phyloP scores from a whole-genome alignment of 352 stramenopile genomes.

The Globisporangium emineosum region DNA sequence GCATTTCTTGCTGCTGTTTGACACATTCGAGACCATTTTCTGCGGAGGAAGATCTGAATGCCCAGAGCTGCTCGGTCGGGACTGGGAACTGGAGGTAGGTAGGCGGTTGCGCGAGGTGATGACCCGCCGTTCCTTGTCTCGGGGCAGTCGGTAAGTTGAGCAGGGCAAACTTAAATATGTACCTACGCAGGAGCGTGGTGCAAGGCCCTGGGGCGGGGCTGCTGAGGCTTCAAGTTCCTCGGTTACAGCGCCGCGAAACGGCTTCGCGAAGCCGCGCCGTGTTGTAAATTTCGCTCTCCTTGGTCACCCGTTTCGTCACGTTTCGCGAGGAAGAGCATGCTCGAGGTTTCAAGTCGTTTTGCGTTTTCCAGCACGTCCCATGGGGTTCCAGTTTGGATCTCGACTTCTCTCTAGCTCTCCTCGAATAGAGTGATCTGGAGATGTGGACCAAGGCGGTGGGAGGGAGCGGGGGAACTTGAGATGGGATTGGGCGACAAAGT shows the following conservation, averaged over 20 bases:
- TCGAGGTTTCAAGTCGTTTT: not conserved
- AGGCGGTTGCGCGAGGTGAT: not conserved
- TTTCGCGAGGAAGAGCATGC: not conserved
- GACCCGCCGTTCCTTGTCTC: not conserved
- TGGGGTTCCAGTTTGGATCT: not conserved
- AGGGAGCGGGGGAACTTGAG: not conserved
- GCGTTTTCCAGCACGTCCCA: not conserved
- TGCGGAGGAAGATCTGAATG: not conserved
- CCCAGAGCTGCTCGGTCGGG: not conserved
- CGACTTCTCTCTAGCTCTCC: not conserved
- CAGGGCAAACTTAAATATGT: conserved; percentile 11
- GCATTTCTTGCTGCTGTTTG: conserved; percentile 22
- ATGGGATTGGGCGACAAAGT: not conserved
- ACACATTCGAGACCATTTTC: conserved; percentile 18
- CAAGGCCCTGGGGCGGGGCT: not conserved
- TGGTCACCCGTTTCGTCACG: not conserved
- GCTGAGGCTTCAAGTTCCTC: not conserved
- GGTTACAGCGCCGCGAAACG: not conserved
- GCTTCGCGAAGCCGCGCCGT: not conserved
- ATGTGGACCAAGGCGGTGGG: not conserved
- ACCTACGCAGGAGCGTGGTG: not conserved
- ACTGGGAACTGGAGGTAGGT: not conserved
- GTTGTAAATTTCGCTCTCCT: not conserved
- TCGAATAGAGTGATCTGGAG: not conserved
- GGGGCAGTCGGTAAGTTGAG: conserved; percentile 6